A percentile compares a stretch with the other conserved stretches of the same genome.
Evolutionary conservation across 148 eudicot species (phyloP).

Genomic region (Chenopodium formosanum): DNA sequence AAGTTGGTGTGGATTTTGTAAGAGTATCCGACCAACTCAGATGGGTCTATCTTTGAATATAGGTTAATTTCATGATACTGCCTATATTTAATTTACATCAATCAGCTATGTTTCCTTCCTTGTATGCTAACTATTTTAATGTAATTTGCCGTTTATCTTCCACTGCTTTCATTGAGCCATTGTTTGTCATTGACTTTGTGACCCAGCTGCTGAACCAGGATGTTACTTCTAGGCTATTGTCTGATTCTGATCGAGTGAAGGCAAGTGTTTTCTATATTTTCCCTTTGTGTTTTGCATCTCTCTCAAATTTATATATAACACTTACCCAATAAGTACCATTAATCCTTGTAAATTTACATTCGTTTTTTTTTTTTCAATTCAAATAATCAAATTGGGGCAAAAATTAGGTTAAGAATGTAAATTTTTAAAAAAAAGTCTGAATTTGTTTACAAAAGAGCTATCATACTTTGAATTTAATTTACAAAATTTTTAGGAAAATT

Average conservation of each 20-base stretch:
- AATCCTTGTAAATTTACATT: too few relatives aligned
- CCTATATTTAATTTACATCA: not conserved
- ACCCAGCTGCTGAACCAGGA: slow-evolving; percentile 54
- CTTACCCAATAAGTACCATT: not conserved
- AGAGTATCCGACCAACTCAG: slow-evolving; percentile 84
- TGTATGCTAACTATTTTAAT: slow-evolving; percentile 5
- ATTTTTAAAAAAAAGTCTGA: too few relatives aligned
- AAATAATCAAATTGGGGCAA: too few relatives aligned
- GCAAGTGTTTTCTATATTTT: slow-evolving; percentile 22
- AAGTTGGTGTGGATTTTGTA: slow-evolving; percentile 87
- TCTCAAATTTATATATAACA: not conserved
- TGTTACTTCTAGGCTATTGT: slow-evolving; percentile 56
- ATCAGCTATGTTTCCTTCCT: not conserved
- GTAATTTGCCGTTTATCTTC: slow-evolving; percentile 63
- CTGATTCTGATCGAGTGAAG: slow-evolving; percentile 80
- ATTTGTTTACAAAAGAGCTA: too few relatives aligned
- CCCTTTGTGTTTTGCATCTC: not conserved
- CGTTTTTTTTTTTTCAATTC: too few relatives aligned
- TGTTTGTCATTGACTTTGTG: slow-evolving; percentile 73
- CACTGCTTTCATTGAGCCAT: slow-evolving; percentile 73
- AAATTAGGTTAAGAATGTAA: too few relatives aligned
- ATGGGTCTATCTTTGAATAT: slow-evolving; percentile 86
- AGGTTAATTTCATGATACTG: slow-evolving; percentile 31
- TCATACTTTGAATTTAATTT: too few relatives aligned
- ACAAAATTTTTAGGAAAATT: too few relatives aligned